phyloP scores from a whole-genome alignment of 2,329 filamentous ascomycete genomes.

The Hypoxylon sp. region DNA sequence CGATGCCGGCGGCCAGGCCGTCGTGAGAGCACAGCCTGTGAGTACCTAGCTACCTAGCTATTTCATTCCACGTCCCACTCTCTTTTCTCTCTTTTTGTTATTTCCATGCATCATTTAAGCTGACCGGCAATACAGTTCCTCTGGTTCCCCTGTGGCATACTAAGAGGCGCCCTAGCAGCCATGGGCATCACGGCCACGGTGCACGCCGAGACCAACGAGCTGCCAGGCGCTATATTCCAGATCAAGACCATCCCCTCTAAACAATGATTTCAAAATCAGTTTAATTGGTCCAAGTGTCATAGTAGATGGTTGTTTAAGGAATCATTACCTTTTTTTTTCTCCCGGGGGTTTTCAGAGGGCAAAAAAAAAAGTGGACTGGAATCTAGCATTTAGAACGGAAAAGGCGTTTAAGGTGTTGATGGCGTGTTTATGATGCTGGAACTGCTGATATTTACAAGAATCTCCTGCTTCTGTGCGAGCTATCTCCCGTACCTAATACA shows the following conservation, averaged over 20 bases:
- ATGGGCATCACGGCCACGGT: slow-evolving; percentile 92
- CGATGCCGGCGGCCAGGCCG: slow-evolving; percentile 75
- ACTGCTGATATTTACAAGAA: slow-evolving; percentile 6
- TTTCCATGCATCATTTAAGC: slow-evolving; percentile 18
- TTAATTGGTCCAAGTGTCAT: neutral
- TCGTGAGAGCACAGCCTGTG: slow-evolving; percentile 81
- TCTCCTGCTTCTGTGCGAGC: neutral
- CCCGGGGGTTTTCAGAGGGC: no score
- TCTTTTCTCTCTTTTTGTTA: slow-evolving; percentile 1
- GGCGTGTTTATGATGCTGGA: slow-evolving; percentile 27
- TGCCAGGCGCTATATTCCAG: slow-evolving; percentile 92
- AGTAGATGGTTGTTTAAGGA: no score
- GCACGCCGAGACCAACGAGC: slow-evolving; percentile 85
- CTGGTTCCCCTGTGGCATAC: slow-evolving; percentile 93
- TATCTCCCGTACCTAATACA: slow-evolving; percentile 9
- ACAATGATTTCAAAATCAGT: slow-evolving; percentile 35
- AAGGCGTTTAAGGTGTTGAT: slow-evolving; percentile 27
- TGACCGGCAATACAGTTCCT: slow-evolving; percentile 69
- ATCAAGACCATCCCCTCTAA: slow-evolving; percentile 84
- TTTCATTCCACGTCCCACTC: neutral
- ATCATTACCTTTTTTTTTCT: no score
- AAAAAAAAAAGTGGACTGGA: slow-evolving; percentile 7
- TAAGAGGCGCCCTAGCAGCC: slow-evolving; percentile 89
- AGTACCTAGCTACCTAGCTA: slow-evolving; percentile 48
- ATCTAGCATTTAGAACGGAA: slow-evolving; percentile 26